phyloP scores from a whole-genome alignment of 2,329 filamentous ascomycete genomes.

The Tolypocladium ovalisporum region DNA sequence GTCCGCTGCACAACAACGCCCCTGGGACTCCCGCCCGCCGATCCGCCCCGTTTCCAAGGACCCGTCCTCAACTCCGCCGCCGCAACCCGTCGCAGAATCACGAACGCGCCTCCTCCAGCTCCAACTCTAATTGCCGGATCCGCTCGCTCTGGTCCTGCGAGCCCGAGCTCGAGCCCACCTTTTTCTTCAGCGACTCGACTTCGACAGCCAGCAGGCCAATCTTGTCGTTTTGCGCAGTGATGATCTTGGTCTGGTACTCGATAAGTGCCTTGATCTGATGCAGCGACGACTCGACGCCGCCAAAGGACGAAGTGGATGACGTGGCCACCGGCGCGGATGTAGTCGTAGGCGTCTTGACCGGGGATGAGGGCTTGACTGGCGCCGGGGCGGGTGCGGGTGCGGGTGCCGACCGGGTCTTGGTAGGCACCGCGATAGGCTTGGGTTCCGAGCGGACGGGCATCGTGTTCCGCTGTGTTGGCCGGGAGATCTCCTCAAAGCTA shows the following conservation, averaged over 20 bases:
- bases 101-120: slow-evolving; percentile 53
- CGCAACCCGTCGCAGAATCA: slow-evolving; percentile 20
- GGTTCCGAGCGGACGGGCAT: slow-evolving; percentile 24
- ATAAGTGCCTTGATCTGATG: slow-evolving; percentile 69
- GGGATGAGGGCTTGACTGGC: slow-evolving; percentile 19
- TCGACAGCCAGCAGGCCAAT: slow-evolving; percentile 60
- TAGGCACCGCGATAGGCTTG: slow-evolving; percentile 29
- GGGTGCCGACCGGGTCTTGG: slow-evolving; percentile 11
- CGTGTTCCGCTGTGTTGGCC: slow-evolving; percentile 54
- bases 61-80: slow-evolving; percentile 1
- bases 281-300: slow-evolving; percentile 51
- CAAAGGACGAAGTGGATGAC: slow-evolving; percentile 16
- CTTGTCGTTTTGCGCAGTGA: slow-evolving; percentile 66
- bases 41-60: neutral
- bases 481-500: slow-evolving; percentile 78
- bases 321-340: slow-evolving; percentile 17
- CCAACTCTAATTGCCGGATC: slow-evolving; percentile 56
- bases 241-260: slow-evolving; percentile 65
- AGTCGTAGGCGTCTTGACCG: slow-evolving; percentile 16
- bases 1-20: neutral
- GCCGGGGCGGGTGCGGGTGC: slow-evolving; percentile 9
- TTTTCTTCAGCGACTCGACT: slow-evolving; percentile 72
- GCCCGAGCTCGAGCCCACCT: slow-evolving; percentile 39
- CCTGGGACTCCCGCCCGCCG: neutral
- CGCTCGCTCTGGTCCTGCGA: slow-evolving; percentile 55